Conservation (phyloP, 305 asterid genomes). For the Solanum hybrid region DNA sequence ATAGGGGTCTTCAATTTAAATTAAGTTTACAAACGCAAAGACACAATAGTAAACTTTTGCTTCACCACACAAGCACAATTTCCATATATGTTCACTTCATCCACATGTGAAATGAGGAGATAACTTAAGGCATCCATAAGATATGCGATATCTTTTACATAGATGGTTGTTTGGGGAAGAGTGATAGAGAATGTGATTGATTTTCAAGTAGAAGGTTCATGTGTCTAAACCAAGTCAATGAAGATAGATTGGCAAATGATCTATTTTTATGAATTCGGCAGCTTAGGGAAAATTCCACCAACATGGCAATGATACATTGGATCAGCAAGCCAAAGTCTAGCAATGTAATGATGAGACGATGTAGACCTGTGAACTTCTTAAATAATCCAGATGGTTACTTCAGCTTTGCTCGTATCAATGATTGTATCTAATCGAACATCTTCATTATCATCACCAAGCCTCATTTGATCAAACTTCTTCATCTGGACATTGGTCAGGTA, state of each 20-base stretch:
- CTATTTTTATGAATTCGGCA: constrained; percentile 7
- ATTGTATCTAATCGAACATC: constrained; percentile 30
- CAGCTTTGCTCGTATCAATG: constrained; percentile 61
- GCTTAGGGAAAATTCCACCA: constrained; percentile 37
- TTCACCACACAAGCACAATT: background rate
- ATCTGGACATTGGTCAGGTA: constrained; percentile 63
- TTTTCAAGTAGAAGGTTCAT: background rate
- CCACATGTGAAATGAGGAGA: background rate
- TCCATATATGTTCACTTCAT: background rate
- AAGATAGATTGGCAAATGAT: background rate
- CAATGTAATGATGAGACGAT: constrained; percentile 37
- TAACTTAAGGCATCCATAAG: background rate
- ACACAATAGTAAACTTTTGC: too few species aligned
- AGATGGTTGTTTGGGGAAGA: background rate
- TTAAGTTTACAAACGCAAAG: background rate
- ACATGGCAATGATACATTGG: constrained; percentile 27
- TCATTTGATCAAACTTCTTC: constrained; percentile 36
- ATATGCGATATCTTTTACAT: background rate
- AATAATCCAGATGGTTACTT: constrained; percentile 50
- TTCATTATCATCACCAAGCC: constrained; percentile 39
- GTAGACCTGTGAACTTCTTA: constrained; percentile 42
- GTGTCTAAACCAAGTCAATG: background rate
- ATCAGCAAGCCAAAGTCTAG: constrained; percentile 50
- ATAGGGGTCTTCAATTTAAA: too few species aligned
- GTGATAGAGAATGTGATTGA: background rate